A percentile compares a stretch with the other conserved stretches of the same genome.
These are phyloP conservation scores for Phylloporus sp. DNA, from an alignment of 768 basidiomycete genomes.

Conservation along the genomic window DNA sequence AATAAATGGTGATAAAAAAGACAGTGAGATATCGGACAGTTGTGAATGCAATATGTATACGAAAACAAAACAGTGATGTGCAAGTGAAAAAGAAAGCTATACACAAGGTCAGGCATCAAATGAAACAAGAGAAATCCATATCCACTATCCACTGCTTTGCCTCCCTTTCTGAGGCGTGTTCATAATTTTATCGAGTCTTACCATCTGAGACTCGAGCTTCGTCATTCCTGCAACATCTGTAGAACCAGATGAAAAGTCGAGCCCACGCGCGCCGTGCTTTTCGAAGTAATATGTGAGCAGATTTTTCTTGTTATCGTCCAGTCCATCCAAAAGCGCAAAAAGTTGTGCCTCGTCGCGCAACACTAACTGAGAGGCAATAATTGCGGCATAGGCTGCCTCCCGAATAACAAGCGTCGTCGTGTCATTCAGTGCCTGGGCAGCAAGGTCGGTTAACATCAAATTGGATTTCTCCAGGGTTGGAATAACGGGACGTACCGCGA, in stretches of 20 bases:
- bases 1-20: slow-evolving; percentile 10
- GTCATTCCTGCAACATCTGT: slow-evolving; percentile 48
- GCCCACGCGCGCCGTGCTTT: slow-evolving; percentile 73
- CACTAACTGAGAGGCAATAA: slow-evolving; percentile 81
- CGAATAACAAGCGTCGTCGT: slow-evolving; percentile 71
- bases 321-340: slow-evolving; percentile 73
- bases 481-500: slow-evolving; percentile 46
- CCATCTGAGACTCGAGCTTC: slow-evolving; percentile 76
- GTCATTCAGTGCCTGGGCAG: slow-evolving; percentile 65
- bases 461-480: not conserved
- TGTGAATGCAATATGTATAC: slow-evolving; percentile 9
- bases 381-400: slow-evolving; percentile 76
- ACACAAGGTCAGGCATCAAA: too few species aligned
- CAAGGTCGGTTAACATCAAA: slow-evolving; percentile 1
- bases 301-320: slow-evolving; percentile 90
- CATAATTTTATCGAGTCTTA: slow-evolving; percentile 72
- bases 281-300: slow-evolving; percentile 85
- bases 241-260: slow-evolving; percentile 30
- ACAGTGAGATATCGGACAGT: slow-evolving; percentile 6
- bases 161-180: slow-evolving; percentile 57
- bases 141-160: slow-evolving; percentile 8
- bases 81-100: slow-evolving; percentile 1
- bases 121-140: not conserved
- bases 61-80: slow-evolving; percentile 13
- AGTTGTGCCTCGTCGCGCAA: slow-evolving; percentile 80